Conservation (phyloP, 2,329 filamentous ascomycete species). For the Pleoardoris graminearum region DNA sequence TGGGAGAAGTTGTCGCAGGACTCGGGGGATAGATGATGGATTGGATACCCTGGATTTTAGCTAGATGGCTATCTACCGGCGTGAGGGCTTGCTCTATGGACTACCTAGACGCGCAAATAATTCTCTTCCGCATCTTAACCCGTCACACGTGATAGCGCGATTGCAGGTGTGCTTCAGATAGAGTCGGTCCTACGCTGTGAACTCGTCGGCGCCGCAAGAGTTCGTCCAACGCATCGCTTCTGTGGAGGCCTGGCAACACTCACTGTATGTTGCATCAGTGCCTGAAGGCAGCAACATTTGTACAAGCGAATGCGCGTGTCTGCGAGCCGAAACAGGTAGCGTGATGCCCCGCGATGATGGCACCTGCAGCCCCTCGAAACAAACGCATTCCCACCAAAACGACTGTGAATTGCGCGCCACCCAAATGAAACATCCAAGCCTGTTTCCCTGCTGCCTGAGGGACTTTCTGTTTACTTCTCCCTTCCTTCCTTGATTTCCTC, state of each 20-base stretch:
- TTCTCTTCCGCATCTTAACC: neutral
- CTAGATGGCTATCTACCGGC: conserved; percentile 9
- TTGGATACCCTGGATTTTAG: conserved; percentile 13
- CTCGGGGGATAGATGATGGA: conserved; percentile 43
- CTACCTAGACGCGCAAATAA: conserved; percentile 13
- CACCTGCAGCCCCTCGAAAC: conserved; percentile 15
- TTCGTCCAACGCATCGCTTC: neutral
- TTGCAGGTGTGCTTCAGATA: neutral
- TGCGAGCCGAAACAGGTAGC: neutral
- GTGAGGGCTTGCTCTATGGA: conserved; percentile 1
- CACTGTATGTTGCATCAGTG: neutral
- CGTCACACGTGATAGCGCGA: conserved; percentile 8
- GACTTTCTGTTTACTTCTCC: neutral
- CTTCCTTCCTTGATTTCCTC: neutral
- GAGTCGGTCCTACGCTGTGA: neutral
- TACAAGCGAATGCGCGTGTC: neutral
- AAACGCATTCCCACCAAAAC: conserved; percentile 14
- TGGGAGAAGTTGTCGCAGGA: conserved; percentile 86
- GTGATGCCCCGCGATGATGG: conserved; percentile 34
- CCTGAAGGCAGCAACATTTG: neutral
- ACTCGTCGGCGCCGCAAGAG: neutral
- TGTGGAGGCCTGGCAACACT: neutral
- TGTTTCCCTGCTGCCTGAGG: conserved; percentile 26
- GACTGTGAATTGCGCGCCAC: conserved; percentile 17
- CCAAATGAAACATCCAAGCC: conserved; percentile 37